Percentiles rank a stretch among this genome's conserved stretches.
These are phyloP conservation scores for Microascus cirrosus DNA, from an alignment of 2,329 filamentous ascomycete species.

Conservation along the genomic window DNA sequence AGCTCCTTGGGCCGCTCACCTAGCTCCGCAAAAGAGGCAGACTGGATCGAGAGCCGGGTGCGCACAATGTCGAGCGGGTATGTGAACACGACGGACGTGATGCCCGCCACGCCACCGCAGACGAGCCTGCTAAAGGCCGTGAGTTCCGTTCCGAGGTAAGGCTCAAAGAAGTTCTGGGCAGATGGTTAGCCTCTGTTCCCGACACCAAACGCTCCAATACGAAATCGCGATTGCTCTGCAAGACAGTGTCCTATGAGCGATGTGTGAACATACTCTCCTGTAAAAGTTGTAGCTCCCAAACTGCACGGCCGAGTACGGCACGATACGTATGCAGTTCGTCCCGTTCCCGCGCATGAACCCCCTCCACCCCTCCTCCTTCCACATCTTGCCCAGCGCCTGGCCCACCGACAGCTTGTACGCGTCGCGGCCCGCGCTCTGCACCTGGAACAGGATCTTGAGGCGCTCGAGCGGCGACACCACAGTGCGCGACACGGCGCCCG, in stretches of 20 bases:
- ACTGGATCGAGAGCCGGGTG: conserved; percentile 91
- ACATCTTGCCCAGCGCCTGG: conserved; percentile 89
- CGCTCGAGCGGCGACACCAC: conserved; percentile 94
- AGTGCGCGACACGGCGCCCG: conserved; percentile 92
- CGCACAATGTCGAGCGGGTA: conserved; percentile 97
- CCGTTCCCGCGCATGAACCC: conserved; percentile 98
- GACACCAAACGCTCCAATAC: not conserved
- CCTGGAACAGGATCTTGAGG: conserved; percentile 94
- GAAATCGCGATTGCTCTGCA: too few species aligned
- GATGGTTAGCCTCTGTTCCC: not conserved
- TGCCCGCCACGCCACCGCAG: conserved; percentile 86
- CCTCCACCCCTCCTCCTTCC: conserved; percentile 90
- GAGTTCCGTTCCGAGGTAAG: conserved; percentile 62
- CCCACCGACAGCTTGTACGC: conserved; percentile 90
- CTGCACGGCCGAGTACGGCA: conserved; percentile 95
- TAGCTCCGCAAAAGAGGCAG: conserved; percentile 82
- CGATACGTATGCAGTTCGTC: conserved; percentile 95
- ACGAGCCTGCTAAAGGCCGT: conserved; percentile 63
- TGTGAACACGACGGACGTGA: conserved; percentile 89
- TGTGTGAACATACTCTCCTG: conserved; percentile 67
- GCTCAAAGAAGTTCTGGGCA: conserved; percentile 60
- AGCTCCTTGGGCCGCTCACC: conserved; percentile 53
- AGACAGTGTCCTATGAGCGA: too few species aligned
- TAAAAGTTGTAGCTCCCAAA: conserved; percentile 98
- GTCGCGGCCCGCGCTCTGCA: conserved; percentile 80